Conservation (phyloP, 768 basidiomycete species). For the Termitomyces heimii region DNA sequence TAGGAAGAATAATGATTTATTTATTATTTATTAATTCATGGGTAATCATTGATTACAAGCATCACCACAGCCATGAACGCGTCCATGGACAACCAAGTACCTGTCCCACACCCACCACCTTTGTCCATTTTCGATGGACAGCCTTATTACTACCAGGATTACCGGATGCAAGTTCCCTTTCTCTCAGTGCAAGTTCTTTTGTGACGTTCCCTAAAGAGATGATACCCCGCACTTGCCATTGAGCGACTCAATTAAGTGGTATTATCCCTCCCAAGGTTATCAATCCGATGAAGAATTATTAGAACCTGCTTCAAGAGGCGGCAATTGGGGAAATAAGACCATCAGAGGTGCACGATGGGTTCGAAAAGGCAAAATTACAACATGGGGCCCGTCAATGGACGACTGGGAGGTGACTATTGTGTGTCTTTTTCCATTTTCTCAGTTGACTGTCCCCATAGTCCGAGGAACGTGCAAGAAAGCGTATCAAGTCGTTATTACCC, state of each 20-base stretch:
- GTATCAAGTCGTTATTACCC: slow-evolving; percentile 64
- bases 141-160: slow-evolving; percentile 13
- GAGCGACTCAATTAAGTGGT: slow-evolving; percentile 76
- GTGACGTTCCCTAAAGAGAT: slow-evolving; percentile 5
- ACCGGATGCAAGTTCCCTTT: slow-evolving; percentile 20
- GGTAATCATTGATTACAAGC: neutral
- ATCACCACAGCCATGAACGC: neutral
- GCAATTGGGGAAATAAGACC: slow-evolving; percentile 85
- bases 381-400: slow-evolving; percentile 81
- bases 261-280: slow-evolving; percentile 76
- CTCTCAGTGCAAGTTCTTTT: neutral
- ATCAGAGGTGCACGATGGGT: slow-evolving; percentile 76
- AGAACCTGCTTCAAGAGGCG: slow-evolving; percentile 39
- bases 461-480: slow-evolving; percentile 80
- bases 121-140: neutral
- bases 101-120: slow-evolving; percentile 3
- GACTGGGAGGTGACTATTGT: slow-evolving; percentile 70
- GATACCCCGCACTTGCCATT: slow-evolving; percentile 32
- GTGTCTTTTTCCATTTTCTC: slow-evolving; percentile 1
- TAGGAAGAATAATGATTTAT: neutral
- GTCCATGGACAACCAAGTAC: slow-evolving; percentile 10
- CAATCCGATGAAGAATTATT: slow-evolving; percentile 58
- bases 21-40: neutral
- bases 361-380: slow-evolving; percentile 71
- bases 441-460: slow-evolving; percentile 36